Conservation (phyloP, 768 basidiomycete species). For the Favolaschia claudopus region DNA sequence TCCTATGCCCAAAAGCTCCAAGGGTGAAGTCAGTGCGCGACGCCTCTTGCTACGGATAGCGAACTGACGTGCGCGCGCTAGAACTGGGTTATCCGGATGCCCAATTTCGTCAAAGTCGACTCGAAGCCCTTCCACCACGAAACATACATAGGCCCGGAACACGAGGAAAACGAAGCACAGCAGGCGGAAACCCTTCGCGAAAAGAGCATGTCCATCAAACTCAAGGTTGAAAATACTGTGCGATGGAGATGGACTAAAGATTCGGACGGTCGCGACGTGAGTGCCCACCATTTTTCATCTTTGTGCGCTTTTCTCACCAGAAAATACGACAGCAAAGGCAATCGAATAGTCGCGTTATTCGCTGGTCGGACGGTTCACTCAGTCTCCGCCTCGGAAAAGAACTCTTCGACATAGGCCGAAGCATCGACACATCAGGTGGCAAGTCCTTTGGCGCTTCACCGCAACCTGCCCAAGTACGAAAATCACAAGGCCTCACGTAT, state of each 20-base stretch:
- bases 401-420: conserved; percentile 88
- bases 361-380: conserved; percentile 95
- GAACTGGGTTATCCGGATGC: conserved; percentile 94
- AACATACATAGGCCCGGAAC: conserved; percentile 83
- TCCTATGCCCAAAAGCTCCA: conserved; percentile 79
- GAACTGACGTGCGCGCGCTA: conserved; percentile 35
- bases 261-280: conserved; percentile 75
- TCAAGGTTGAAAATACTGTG: conserved; percentile 92
- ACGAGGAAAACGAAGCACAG: conserved; percentile 70
- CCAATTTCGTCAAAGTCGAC: conserved; percentile 92
- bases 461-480: conserved; percentile 28
- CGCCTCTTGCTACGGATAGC: conserved; percentile 7
- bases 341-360: conserved; percentile 89
- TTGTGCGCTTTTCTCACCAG: conserved; percentile 2
- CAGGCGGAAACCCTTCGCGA: conserved; percentile 70
- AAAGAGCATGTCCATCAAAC: conserved; percentile 84
- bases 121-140: conserved; percentile 90
- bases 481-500: conserved; percentile 83
- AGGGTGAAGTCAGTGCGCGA: conserved; percentile 71
- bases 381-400: conserved; percentile 94
- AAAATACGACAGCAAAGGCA: conserved; percentile 65
- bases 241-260: conserved; percentile 95
- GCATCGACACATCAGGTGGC: conserved; percentile 78
- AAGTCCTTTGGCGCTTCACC: conserved; percentile 57
- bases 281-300: conserved; percentile 37